Evolutionary conservation across 1,139 yeast genomes (phyloP).

Genomic region (Taiozyma onychis): DNA sequence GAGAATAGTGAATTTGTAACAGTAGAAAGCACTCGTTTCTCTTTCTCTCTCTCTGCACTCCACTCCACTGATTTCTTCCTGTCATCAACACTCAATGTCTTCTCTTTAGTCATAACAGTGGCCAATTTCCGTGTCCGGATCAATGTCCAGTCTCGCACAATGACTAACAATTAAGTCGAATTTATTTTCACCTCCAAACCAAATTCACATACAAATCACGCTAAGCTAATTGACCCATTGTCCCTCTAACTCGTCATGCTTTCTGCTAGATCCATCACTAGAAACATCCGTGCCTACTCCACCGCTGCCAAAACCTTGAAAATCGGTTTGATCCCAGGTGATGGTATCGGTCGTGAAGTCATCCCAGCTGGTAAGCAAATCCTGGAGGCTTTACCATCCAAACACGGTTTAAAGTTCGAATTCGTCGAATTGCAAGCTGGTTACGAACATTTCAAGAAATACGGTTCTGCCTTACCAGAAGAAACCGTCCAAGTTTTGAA

Average conservation of each 20-base stretch:
- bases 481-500: constrained; percentile 79
- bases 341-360: constrained; percentile 96
- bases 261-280: not conserved
- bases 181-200: not conserved
- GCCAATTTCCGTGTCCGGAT: not conserved
- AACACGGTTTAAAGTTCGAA: constrained; percentile 72
- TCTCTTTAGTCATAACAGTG: no score
- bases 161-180: not conserved
- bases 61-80: no score
- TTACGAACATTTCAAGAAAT: constrained; percentile 82
- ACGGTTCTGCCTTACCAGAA: constrained; percentile 94
- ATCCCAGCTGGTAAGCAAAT: constrained; percentile 91
- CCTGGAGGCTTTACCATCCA: constrained; percentile 72
- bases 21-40: no score
- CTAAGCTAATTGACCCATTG: not conserved
- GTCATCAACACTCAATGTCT: no score
- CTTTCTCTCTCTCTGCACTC: no score
- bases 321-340: constrained; percentile 83
- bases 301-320: constrained; percentile 8
- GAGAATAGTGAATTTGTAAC: no score
- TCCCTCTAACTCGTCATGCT: not conserved
- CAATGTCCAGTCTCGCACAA: not conserved
- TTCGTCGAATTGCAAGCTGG: constrained; percentile 91
- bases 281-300: constrained; percentile 7
- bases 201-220: not conserved